Evolutionary conservation across 768 basidiomycete genomes (phyloP).

Genomic region (Tylopilus sp.): DNA sequence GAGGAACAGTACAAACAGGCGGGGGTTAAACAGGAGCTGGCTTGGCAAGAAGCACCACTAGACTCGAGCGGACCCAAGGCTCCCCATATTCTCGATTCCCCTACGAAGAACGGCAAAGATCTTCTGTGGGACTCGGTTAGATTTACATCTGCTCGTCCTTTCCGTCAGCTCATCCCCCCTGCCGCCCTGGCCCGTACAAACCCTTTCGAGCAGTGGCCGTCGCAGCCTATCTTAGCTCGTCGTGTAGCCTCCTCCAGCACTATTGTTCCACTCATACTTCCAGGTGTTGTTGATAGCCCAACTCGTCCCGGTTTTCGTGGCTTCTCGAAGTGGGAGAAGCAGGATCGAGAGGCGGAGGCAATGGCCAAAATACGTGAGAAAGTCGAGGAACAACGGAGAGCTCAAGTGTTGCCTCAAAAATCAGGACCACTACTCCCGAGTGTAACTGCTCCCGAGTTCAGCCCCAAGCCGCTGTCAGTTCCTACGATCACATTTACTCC

Average conservation of each 20-base stretch:
- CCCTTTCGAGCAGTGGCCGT: constrained; percentile 41
- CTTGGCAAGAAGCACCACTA: constrained; percentile 62
- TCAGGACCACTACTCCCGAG: constrained; percentile 29
- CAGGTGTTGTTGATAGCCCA: constrained; percentile 51
- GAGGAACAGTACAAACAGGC: constrained; percentile 69
- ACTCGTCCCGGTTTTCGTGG: constrained; percentile 43
- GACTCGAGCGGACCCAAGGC: constrained; percentile 42
- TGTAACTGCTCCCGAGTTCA: constrained; percentile 22
- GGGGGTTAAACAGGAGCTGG: constrained; percentile 56
- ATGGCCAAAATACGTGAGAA: constrained; percentile 66
- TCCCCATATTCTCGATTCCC: constrained; percentile 38
- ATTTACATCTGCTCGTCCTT: constrained; percentile 39
- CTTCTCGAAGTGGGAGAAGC: constrained; percentile 83
- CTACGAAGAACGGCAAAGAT: constrained; percentile 53
- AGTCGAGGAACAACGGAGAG: constrained; percentile 44
- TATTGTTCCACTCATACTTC: constrained; percentile 24
- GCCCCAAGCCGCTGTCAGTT: constrained; percentile 17
- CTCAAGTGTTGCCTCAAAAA: constrained; percentile 34
- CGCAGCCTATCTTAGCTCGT: constrained; percentile 37
- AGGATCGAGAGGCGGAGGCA: constrained; percentile 77
- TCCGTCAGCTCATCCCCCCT: constrained; percentile 47
- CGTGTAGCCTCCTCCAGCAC: constrained; percentile 41
- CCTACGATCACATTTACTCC: constrained; percentile 30
- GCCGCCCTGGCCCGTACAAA: constrained; percentile 45
- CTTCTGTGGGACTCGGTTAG: constrained; percentile 66